These are phyloP conservation scores for Coleophoma cylindrospora DNA, from an alignment of 2,329 filamentous ascomycete genomes.

Conservation along the genomic window DNA sequence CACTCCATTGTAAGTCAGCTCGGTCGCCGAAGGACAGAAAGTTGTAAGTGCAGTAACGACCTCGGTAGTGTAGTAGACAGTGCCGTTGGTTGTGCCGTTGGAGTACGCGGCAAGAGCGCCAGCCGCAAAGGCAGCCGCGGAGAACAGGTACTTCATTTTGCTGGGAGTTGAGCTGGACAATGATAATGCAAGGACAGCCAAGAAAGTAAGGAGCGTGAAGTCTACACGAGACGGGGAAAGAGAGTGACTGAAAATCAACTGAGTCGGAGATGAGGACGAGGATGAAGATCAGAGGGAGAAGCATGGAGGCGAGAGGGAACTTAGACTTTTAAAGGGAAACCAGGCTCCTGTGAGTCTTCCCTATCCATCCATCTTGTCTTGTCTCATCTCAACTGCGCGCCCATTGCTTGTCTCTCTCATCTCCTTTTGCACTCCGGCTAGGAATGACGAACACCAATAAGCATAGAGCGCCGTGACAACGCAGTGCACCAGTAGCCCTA, in stretches of 20 bases:
- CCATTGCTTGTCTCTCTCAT: no score
- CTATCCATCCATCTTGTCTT: neutral
- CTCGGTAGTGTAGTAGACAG: conserved; percentile 55
- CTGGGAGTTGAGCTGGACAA: conserved; percentile 8
- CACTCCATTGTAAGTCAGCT: conserved; percentile 56
- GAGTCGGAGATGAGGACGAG: neutral
- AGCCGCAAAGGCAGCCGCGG: conserved; percentile 35
- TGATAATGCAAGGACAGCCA: conserved; percentile 20
- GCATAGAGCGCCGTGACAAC: no score
- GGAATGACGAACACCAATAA: no score
- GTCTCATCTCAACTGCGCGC: no score
- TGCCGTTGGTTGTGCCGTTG: conserved; percentile 60
- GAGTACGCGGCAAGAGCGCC: conserved; percentile 52
- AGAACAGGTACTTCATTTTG: conserved; percentile 62
- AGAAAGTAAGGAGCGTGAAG: conserved; percentile 25
- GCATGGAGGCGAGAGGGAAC: neutral
- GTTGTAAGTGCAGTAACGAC: conserved; percentile 3
- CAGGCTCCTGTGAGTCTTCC: neutral
- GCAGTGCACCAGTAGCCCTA: no score
- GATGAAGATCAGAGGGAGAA: neutral
- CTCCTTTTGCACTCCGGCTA: no score
- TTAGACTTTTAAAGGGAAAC: neutral
- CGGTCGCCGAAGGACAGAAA: conserved; percentile 52
- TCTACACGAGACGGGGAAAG: conserved; percentile 18
- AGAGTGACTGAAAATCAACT: conserved; percentile 4